Evolutionary conservation across 495 filamentous ascomycete genomes (phyloP).

Genomic region (Pseudoneurospora amorphoporcata): DNA sequence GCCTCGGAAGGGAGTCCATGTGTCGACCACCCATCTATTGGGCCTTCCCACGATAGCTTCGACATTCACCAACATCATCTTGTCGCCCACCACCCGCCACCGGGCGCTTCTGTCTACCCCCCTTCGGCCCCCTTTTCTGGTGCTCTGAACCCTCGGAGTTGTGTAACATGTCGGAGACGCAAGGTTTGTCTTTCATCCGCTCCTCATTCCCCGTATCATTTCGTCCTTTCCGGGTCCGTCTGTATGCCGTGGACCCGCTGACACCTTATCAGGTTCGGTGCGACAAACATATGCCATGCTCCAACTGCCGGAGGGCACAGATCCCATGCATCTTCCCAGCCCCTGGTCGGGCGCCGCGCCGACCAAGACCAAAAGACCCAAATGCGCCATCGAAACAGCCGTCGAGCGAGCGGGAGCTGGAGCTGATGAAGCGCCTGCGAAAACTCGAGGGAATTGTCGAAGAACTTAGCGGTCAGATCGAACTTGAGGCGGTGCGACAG

Average conservation of each 20-base stretch:
- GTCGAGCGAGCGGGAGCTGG: conserved; percentile 53
- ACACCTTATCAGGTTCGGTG: conserved; percentile 41
- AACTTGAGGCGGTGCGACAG: conserved; percentile 34
- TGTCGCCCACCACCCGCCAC: conserved; percentile 56
- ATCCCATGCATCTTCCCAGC: conserved; percentile 78
- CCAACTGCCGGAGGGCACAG: conserved; percentile 68
- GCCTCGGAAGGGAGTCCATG: conserved; percentile 8
- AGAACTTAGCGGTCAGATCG: conserved; percentile 47
- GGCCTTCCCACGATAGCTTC: conserved; percentile 16
- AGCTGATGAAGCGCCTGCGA: conserved; percentile 65
- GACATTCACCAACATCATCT: conserved; percentile 55
- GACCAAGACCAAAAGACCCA: conserved; percentile 50
- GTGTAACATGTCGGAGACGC: conserved; percentile 70
- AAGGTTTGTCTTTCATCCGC: conserved; percentile 45
- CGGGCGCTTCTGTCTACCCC: conserved; percentile 44
- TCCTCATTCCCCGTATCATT: background rate
- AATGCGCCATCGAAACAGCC: conserved; percentile 37
- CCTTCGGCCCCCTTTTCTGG: conserved; percentile 29
- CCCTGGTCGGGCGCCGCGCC: conserved; percentile 68
- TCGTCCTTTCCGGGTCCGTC: background rate
- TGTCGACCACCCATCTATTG: conserved; percentile 5
- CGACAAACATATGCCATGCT: conserved; percentile 75
- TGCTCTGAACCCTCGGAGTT: conserved; percentile 57
- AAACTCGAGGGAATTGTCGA: conserved; percentile 73
- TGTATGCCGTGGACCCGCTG: conserved; percentile 1